These are phyloP conservation scores for Panicum virgatum DNA, from an alignment of 202 grass and related monocot genomes.

Conservation along the genomic window DNA sequence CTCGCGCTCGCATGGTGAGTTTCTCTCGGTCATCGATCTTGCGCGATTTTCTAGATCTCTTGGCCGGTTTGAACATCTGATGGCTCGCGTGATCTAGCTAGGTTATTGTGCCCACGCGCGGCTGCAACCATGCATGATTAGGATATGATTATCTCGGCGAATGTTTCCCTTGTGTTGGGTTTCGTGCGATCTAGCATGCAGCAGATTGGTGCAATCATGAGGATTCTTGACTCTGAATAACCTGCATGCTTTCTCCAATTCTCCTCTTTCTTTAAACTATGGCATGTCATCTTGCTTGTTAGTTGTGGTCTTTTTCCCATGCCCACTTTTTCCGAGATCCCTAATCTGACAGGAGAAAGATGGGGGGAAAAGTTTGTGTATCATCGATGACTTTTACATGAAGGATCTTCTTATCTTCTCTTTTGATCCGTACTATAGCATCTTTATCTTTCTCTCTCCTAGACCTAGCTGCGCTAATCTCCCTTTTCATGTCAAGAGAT, in stretches of 20 bases:
- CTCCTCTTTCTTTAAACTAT: slow-evolving; percentile 35
- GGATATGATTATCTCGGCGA: slow-evolving; percentile 38
- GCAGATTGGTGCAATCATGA: slow-evolving; percentile 79
- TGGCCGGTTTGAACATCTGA: not conserved
- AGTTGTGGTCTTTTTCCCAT: slow-evolving; percentile 24
- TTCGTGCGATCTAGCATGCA: slow-evolving; percentile 38
- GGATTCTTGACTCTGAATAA: slow-evolving; percentile 39
- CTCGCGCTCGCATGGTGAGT: slow-evolving; percentile 16
- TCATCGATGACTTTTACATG: slow-evolving; percentile 36
- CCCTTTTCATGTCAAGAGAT: not conserved
- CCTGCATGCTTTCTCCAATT: slow-evolving; percentile 1
- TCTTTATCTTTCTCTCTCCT: not conserved
- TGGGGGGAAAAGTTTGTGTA: not conserved
- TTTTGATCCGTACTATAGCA: slow-evolving; percentile 19
- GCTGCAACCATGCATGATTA: slow-evolving; percentile 28
- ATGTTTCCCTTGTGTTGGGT: slow-evolving; percentile 26
- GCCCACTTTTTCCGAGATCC: slow-evolving; percentile 31
- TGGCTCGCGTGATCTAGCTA: not conserved
- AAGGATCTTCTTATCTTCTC: slow-evolving; percentile 30
- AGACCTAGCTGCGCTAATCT: not conserved
- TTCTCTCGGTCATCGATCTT: too few species aligned
- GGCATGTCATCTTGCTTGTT: slow-evolving; percentile 8
- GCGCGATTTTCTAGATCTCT: too few species aligned
- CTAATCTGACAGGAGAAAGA: slow-evolving; percentile 37
- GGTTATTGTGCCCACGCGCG: not conserved